Conservation (phyloP, 1,139 yeast species). For the Wickerhamomyces sp. region DNA sequence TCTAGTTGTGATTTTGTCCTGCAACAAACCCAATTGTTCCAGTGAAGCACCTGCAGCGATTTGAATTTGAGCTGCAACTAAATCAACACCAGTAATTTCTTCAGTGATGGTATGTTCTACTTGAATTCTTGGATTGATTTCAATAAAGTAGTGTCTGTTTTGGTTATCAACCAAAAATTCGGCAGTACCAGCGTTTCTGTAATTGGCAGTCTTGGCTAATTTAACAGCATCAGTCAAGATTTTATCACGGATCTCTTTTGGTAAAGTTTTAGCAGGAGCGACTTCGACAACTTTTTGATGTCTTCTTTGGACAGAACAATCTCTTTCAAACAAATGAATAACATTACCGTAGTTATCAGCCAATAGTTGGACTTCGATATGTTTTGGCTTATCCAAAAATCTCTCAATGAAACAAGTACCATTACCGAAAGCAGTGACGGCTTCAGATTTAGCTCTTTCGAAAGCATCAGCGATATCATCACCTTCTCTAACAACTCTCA, state of each 20-base stretch:
- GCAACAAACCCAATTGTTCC: constrained; percentile 85
- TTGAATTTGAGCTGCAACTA: constrained; percentile 98
- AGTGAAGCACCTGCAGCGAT: constrained; percentile 98
- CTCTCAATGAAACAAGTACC: constrained; percentile 98
- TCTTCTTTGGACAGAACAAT: constrained; percentile 98
- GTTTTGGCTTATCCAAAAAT: constrained; percentile 92
- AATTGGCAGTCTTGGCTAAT: constrained; percentile 82
- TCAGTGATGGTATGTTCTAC: constrained; percentile 99
- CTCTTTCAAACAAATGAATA: constrained; percentile 94
- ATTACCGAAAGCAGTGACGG: constrained; percentile 90
- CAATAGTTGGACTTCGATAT: constrained; percentile 92
- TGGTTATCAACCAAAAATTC: constrained; percentile 92
- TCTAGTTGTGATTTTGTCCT: constrained; percentile 90
- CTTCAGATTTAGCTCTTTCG: constrained; percentile 91
- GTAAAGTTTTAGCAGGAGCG: constrained; percentile 96
- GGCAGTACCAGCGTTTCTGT: constrained; percentile 98
- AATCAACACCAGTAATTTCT: constrained; percentile 96
- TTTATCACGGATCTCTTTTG: constrained; percentile 78
- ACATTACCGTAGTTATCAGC: constrained; percentile 96
- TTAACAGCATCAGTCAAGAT: constrained; percentile 92
- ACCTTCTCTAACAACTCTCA: constrained; percentile 98
- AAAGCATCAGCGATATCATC: constrained; percentile 92
- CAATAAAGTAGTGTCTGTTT: constrained; percentile 96
- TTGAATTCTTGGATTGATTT: constrained; percentile 97
- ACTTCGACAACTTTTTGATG: constrained; percentile 99